Base-by-base conservation (phyloP, 306 rosid genomes). In the Cotoneaster glaucophyllus region DNA sequence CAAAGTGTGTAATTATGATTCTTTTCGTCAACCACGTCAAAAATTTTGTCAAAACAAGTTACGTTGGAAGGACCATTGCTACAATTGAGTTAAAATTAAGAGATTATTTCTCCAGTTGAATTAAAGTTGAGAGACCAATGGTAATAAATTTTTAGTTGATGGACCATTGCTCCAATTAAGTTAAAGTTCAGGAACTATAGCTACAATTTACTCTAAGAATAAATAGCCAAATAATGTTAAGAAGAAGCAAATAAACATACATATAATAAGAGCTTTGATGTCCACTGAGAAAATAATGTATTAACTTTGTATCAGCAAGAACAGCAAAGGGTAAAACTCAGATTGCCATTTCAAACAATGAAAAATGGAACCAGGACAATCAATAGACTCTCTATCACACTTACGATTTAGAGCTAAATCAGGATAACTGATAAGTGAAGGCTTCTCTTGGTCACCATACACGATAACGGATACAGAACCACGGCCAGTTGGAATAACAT, bases 391-490 rank as follows among this genome's bases (percentile, higher is more conserved):
- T 50, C 29, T 28, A 76, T 28, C 19, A 50, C 37, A 84, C 96
- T 81, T 75, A 93, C 98, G 78, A 82, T 93, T 91, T 80, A 93
- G 73, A 24, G 97, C 98, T 84, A 93, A 74, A 91, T 93, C 98
- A 4, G 98, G 98, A 78, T 93, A 93, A 66, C 93, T 89, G 77
- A 93, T 84, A 56, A 93, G 83, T 22, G 98, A 88, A 29, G 98
- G 98, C 84, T 93, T 93, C 71, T 88, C 88, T 50, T 80, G 91
- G 84, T 93, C 98, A 80, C 98, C 98, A 67, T 85, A 86, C 39
- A 91, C 93, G 14, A 91, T 88, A 48, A 93, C 96, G 59, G 96
- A 89, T 73, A 91, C 91, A 80, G 94, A 84, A 83, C 97, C 98
- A 85, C 88, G 31, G 86, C 97, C 90, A 70, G 98, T 93, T 80